These are phyloP conservation scores for Cordyceps fumosorosea DNA, from an alignment of 2,329 filamentous ascomycete genomes.

Conservation along the genomic window DNA sequence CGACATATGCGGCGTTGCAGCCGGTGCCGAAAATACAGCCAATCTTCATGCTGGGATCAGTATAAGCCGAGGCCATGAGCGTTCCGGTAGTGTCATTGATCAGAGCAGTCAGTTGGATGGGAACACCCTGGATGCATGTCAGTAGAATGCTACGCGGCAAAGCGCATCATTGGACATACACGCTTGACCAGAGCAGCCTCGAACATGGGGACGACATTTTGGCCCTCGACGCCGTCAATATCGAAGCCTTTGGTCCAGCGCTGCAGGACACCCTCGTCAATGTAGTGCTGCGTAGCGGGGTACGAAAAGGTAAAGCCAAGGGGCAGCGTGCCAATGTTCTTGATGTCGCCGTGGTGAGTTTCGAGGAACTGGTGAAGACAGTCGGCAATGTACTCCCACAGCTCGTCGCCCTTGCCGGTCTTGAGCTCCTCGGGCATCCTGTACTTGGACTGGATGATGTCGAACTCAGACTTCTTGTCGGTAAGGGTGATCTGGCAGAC, in stretches of 20 bases:
- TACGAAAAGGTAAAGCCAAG: conserved; percentile 97
- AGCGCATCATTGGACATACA: conserved; percentile 21
- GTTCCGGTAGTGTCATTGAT: conserved; percentile 99
- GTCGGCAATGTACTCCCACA: conserved; percentile 94
- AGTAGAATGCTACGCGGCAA: not conserved
- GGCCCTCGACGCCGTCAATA: conserved; percentile 81
- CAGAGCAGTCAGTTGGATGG: conserved; percentile 85
- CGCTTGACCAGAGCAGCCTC: conserved; percentile 65
- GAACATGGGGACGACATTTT: conserved; percentile 85
- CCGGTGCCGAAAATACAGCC: conserved; percentile 98
- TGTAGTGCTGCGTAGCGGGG: conserved; percentile 86
- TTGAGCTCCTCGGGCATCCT: conserved; percentile 90
- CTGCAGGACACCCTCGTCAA: conserved; percentile 87
- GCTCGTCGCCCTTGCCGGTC: conserved; percentile 72
- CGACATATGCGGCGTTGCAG: conserved; percentile 98
- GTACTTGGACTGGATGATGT: conserved; percentile 95
- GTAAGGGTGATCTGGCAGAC: conserved; percentile 90
- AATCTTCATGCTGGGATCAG: conserved; percentile 86
- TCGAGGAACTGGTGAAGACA: conserved; percentile 87
- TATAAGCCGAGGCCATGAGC: conserved; percentile 92
- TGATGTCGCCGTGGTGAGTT: conserved; percentile 66
- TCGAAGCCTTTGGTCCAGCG: conserved; percentile 98
- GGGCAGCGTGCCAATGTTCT: conserved; percentile 59
- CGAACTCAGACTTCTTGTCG: conserved; percentile 81
- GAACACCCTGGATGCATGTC: conserved; percentile 57